Percentiles rank a stretch among this genome's conserved stretches.
These are phyloP conservation scores for Ampelomyces quisqualis DNA, from an alignment of 2,329 filamentous ascomycete species.

Conservation along the genomic window DNA sequence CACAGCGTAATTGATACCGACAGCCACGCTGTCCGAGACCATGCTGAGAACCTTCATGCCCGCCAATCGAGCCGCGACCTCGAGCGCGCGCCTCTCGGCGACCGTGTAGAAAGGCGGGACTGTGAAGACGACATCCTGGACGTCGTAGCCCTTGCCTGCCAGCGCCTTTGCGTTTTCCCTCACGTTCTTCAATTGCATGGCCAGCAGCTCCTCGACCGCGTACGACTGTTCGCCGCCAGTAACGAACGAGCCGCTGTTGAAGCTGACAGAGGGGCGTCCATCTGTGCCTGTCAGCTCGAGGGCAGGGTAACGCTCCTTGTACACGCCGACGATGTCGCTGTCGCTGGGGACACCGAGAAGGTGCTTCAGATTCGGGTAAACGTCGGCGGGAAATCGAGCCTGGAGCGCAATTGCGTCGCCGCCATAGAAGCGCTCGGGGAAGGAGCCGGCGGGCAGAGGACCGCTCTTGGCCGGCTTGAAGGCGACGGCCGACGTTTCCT, in stretches of 20 bases:
- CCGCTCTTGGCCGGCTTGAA: constrained; percentile 82
- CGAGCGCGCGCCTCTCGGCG: constrained; percentile 84
- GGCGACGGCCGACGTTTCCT: constrained; percentile 85
- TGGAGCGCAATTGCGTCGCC: constrained; percentile 86
- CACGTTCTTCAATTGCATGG: constrained; percentile 93
- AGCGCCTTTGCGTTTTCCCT: constrained; percentile 82
- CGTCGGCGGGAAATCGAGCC: constrained; percentile 85
- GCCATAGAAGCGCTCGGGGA: constrained; percentile 88
- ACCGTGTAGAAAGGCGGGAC: constrained; percentile 86
- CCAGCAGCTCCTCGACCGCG: constrained; percentile 87
- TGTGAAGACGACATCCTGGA: constrained; percentile 84
- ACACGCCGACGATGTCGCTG: constrained; percentile 65
- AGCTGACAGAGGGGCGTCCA: constrained; percentile 67
- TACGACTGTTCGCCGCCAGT: constrained; percentile 61
- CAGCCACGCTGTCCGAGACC: constrained; percentile 85
- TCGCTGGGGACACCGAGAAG: constrained; percentile 71
- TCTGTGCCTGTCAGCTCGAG: constrained; percentile 65
- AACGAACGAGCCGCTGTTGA: constrained; percentile 75
- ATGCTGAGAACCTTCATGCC: constrained; percentile 82
- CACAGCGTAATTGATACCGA: constrained; percentile 94
- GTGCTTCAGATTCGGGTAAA: constrained; percentile 91
- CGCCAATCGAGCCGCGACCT: constrained; percentile 81
- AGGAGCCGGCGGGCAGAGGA: constrained; percentile 58
- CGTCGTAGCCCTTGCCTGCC: constrained; percentile 70
- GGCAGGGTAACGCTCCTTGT: constrained; percentile 74